Evolutionary conservation across 176 grass and related monocot species (phyloP).

Genomic region (Aegilops tauschii): DNA sequence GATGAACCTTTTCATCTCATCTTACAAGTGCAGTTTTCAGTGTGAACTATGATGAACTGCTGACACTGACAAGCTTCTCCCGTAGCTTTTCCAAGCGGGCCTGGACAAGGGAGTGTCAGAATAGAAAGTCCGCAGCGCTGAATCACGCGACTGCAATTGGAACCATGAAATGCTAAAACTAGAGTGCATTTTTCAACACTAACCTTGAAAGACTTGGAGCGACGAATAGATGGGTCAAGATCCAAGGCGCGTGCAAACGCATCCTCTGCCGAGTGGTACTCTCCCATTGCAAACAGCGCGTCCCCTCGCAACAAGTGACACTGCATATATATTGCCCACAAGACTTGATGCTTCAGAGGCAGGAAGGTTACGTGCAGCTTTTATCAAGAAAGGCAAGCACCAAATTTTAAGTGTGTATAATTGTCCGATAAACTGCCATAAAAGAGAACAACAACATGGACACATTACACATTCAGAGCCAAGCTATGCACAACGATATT

Average conservation of each 20-base stretch:
- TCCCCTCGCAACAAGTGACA: slow-evolving; percentile 77
- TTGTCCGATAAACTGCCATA: not conserved
- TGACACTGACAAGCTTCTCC: slow-evolving; percentile 45
- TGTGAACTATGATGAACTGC: slow-evolving; percentile 26
- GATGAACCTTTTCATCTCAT: slow-evolving; percentile 1
- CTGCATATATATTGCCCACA: slow-evolving; percentile 31
- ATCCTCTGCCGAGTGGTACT: slow-evolving; percentile 50
- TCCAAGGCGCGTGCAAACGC: slow-evolving; percentile 69
- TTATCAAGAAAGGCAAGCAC: not conserved
- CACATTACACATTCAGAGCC: not conserved
- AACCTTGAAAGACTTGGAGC: slow-evolving; percentile 91
- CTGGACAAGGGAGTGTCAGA: slow-evolving; percentile 42
- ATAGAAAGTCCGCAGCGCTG: not conserved
- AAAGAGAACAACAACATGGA: not conserved
- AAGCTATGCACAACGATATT: not conserved
- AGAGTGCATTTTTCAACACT: not conserved
- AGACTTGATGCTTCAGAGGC: not conserved
- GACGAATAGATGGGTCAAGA: slow-evolving; percentile 70
- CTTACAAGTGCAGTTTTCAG: not conserved
- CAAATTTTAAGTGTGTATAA: not conserved
- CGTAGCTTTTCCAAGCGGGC: slow-evolving; percentile 62
- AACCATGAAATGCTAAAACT: not conserved
- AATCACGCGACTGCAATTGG: not conserved
- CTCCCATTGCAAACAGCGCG: slow-evolving; percentile 54
- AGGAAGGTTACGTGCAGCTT: not conserved